Evolutionary conservation across 768 basidiomycete species (phyloP).

Genomic region (Gloeophyllum trabeum): DNA sequence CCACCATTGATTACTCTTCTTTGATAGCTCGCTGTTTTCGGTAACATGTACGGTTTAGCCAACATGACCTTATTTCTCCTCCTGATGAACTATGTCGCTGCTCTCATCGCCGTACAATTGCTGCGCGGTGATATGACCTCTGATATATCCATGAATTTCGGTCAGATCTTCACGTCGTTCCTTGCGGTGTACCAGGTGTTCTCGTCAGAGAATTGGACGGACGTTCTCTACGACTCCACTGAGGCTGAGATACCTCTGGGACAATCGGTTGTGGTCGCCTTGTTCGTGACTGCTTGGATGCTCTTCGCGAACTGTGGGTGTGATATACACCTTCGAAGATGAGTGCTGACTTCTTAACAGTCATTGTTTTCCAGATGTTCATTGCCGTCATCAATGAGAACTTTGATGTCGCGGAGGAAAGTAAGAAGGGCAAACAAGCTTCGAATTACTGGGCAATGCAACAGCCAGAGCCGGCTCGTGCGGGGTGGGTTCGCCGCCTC

Average conservation of each 20-base stretch:
- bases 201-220: constrained; percentile 93
- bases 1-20: constrained; percentile 4
- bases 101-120: constrained; percentile 74
- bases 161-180: constrained; percentile 76
- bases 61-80: constrained; percentile 92
- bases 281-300: constrained; percentile 79
- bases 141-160: constrained; percentile 55
- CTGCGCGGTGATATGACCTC: constrained; percentile 69
- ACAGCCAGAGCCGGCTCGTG: constrained; percentile 28
- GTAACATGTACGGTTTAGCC: constrained; percentile 79
- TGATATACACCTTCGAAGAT: not conserved
- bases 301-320: constrained; percentile 83
- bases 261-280: constrained; percentile 57
- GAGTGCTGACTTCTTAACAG: constrained; percentile 24
- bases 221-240: constrained; percentile 53
- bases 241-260: constrained; percentile 49
- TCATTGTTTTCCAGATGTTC: constrained; percentile 91
- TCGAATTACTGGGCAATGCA: constrained; percentile 55
- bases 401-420: constrained; percentile 85
- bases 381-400: constrained; percentile 97
- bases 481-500: constrained; percentile 60
- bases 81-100: constrained; percentile 77
- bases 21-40: constrained; percentile 72
- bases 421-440: constrained; percentile 75
- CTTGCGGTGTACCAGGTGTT: constrained; percentile 82